Evolutionary conservation across 2,329 filamentous ascomycete genomes (phyloP).

Genomic region (Cercospora sp.): DNA sequence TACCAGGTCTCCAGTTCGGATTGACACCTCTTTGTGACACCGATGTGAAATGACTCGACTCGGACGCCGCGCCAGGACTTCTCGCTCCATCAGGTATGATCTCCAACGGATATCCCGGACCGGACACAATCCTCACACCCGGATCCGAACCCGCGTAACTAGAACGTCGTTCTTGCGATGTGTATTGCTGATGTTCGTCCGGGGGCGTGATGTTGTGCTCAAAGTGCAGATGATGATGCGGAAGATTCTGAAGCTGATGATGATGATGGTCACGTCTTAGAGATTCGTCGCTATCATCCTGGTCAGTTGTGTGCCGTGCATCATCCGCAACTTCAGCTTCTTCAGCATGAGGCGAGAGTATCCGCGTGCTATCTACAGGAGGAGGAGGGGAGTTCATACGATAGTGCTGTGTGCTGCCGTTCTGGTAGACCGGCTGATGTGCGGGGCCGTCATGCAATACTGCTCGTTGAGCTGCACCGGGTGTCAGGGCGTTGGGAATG

Average conservation of each 20-base stretch:
- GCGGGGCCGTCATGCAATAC: constrained; percentile 14
- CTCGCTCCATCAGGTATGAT: constrained; percentile 63
- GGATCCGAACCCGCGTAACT: constrained; percentile 43
- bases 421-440: constrained; percentile 8
- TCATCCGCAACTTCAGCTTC: constrained; percentile 9
- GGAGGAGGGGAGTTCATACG: constrained; percentile 22
- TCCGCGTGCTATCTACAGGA: constrained; percentile 15
- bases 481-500: constrained; percentile 30
- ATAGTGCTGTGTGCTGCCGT: constrained; percentile 11
- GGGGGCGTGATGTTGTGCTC: constrained; percentile 16
- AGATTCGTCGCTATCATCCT: constrained; percentile 23
- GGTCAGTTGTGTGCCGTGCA: constrained; percentile 18
- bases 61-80: constrained; percentile 64
- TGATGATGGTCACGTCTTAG: constrained; percentile 10
- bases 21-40: constrained; percentile 87
- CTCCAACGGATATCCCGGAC: constrained; percentile 48
- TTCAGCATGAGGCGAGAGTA: constrained; percentile 19
- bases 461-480: constrained; percentile 20
- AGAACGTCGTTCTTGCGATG: constrained; percentile 59
- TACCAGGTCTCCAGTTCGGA: constrained; percentile 74
- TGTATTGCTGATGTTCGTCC: constrained; percentile 44
- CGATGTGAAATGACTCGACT: constrained; percentile 83
- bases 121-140: constrained; percentile 26
- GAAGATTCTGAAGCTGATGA: neutral
- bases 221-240: constrained; percentile 13